Conservation (phyloP, 1,284 basidiomycete genomes). For the Ceratobasidium papillatum region DNA sequence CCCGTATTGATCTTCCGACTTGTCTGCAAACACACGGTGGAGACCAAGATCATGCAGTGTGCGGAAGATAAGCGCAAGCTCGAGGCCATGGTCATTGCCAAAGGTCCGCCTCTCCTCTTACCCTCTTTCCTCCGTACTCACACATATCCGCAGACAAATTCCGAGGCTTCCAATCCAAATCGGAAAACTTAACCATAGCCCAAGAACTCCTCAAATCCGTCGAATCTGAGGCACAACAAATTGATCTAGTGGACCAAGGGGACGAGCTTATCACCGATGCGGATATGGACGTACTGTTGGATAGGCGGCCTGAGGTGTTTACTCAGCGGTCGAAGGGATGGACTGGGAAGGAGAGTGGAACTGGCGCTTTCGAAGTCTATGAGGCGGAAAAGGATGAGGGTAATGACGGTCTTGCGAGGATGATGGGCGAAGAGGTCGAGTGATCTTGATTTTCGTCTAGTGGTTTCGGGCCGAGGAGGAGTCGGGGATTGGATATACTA, state of each 20-base stretch:
- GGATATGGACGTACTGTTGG: slow-evolving; percentile 82
- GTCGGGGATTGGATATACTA: background rate
- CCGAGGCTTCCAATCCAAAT: slow-evolving; percentile 49
- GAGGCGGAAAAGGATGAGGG: slow-evolving; percentile 74
- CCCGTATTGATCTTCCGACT: slow-evolving; percentile 90
- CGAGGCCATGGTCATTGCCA: slow-evolving; percentile 93
- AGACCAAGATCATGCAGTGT: slow-evolving; percentile 89
- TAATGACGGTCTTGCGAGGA: slow-evolving; percentile 75
- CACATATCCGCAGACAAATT: slow-evolving; percentile 35
- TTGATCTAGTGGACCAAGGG: slow-evolving; percentile 81
- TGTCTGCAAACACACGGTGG: slow-evolving; percentile 87
- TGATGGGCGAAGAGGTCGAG: slow-evolving; percentile 62
- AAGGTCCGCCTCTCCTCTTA: slow-evolving; percentile 62
- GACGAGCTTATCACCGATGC: slow-evolving; percentile 82
- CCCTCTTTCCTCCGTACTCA: background rate
- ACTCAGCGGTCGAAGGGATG: slow-evolving; percentile 80
- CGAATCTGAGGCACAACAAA: slow-evolving; percentile 86
- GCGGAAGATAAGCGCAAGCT: slow-evolving; percentile 89
- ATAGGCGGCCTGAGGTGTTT: slow-evolving; percentile 84
- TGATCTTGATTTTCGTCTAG: background rate
- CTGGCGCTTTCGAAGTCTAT: slow-evolving; percentile 80
- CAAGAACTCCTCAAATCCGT: slow-evolving; percentile 80
- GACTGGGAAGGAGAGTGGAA: slow-evolving; percentile 57
- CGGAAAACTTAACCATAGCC: slow-evolving; percentile 77
- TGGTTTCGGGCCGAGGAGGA: background rate